A percentile compares a stretch with the other conserved stretches of the same genome.
These are phyloP conservation scores for Alternaria arbusti DNA, from an alignment of 2,329 filamentous ascomycete species.

Conservation along the genomic window DNA sequence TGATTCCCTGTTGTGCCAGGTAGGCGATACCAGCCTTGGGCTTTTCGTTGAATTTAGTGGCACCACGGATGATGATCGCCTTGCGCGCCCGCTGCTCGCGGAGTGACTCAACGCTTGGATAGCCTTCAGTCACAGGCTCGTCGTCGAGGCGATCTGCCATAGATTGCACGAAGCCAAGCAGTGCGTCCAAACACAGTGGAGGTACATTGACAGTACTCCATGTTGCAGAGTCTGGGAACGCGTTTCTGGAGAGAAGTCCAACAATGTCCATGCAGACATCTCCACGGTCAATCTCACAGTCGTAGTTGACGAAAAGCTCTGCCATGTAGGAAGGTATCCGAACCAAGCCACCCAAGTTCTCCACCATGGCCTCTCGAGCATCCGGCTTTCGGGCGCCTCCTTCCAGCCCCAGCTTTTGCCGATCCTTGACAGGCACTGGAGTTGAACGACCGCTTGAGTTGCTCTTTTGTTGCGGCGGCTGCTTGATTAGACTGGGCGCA, in stretches of 20 bases:
- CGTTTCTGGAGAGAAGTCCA: slow-evolving; percentile 88
- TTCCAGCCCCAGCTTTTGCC: slow-evolving; percentile 90
- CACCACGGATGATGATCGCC: slow-evolving; percentile 85
- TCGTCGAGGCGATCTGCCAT: slow-evolving; percentile 86
- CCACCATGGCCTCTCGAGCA: slow-evolving; percentile 96
- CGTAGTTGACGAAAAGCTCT: slow-evolving; percentile 97
- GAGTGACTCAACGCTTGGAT: slow-evolving; percentile 69
- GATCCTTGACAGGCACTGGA: slow-evolving; percentile 88
- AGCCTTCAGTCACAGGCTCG: slow-evolving; percentile 66
- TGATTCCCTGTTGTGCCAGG: slow-evolving; percentile 83
- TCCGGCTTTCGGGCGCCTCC: slow-evolving; percentile 92
- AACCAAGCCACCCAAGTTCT: slow-evolving; percentile 89
- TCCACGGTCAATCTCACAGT: slow-evolving; percentile 88
- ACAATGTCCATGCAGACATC: slow-evolving; percentile 97
- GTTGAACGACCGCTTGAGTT: slow-evolving; percentile 79
- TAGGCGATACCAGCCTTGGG: slow-evolving; percentile 89
- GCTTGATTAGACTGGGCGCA: slow-evolving; percentile 84
- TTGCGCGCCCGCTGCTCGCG: slow-evolving; percentile 79
- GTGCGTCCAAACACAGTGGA: slow-evolving; percentile 88
- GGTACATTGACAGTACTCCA: slow-evolving; percentile 99
- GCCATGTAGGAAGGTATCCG: slow-evolving; percentile 94
- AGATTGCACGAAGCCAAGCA: slow-evolving; percentile 89
- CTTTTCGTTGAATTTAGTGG: slow-evolving; percentile 92
- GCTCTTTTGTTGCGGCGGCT: slow-evolving; percentile 67
- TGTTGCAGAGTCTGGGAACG: slow-evolving; percentile 93